Percentiles rank a stretch among this genome's conserved stretches.
These are phyloP conservation scores for Sporisorium sorghi DNA, from an alignment of 1,284 basidiomycete genomes.

Conservation along the genomic window DNA sequence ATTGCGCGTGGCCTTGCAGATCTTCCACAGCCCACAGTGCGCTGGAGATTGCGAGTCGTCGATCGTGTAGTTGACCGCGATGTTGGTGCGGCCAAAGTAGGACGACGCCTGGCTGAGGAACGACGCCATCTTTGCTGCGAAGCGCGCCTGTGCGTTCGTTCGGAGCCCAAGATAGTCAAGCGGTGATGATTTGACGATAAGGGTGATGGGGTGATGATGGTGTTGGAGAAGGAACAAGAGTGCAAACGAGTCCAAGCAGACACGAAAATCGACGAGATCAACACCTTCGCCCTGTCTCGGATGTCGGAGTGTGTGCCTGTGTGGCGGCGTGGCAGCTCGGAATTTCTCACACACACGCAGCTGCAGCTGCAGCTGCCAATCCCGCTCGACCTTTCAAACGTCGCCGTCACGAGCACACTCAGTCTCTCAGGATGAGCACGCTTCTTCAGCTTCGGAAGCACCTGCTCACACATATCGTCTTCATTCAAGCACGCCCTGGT, in stretches of 20 bases:
- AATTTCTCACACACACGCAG: neutral
- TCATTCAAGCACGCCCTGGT: too few species aligned
- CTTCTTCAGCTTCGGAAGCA: too few species aligned
- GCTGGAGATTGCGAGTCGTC: conserved; percentile 56
- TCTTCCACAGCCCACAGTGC: conserved; percentile 65
- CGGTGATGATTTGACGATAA: neutral
- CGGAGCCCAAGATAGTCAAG: neutral
- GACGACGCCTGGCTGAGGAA: conserved; percentile 62
- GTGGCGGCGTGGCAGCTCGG: conserved; percentile 3
- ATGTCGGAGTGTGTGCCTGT: neutral
- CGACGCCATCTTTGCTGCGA: conserved; percentile 49
- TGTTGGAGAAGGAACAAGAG: conserved; percentile 1
- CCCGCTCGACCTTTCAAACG: neutral
- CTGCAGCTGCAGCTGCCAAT: neutral
- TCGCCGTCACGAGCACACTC: neutral
- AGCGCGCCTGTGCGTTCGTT: neutral
- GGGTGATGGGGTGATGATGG: neutral
- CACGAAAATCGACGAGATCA: conserved; percentile 17
- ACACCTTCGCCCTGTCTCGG: conserved; percentile 11
- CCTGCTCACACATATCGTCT: too few species aligned
- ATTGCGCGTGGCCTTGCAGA: conserved; percentile 59
- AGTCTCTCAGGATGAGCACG: too few species aligned
- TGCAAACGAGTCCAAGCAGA: neutral
- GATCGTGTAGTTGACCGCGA: conserved; percentile 63
- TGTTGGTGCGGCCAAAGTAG: conserved; percentile 63